phyloP scores from a whole-genome alignment of 2,329 filamentous ascomycete species.

The Colletotrichum karsti region DNA sequence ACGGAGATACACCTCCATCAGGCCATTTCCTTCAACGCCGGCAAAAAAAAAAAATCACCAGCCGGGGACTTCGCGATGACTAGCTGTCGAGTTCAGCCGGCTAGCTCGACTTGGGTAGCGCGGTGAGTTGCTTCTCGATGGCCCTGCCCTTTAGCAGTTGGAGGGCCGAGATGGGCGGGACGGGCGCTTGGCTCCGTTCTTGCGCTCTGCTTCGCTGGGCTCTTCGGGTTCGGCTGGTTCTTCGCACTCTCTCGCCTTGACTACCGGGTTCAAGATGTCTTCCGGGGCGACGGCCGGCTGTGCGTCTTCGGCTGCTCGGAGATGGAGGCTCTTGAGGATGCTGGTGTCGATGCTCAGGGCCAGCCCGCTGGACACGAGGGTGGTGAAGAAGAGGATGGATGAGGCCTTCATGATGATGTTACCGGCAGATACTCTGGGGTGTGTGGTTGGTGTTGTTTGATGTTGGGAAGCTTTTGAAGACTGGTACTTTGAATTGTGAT shows the following conservation, averaged over 20 bases:
- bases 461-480: not conserved
- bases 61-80: no score
- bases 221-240: conserved; percentile 8
- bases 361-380: not conserved
- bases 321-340: not conserved
- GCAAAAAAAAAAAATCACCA: no score
- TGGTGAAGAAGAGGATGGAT: not conserved
- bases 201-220: conserved; percentile 10
- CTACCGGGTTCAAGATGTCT: not conserved
- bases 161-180: not conserved
- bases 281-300: not conserved
- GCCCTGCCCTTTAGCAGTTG: not conserved
- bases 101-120: no score
- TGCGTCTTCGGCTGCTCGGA: not conserved
- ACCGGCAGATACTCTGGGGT: not conserved
- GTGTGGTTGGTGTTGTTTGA: not conserved
- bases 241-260: conserved; percentile 2
- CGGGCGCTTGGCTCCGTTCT: not conserved
- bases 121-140: no score
- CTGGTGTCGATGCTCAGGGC: not conserved
- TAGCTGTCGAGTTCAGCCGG: no score
- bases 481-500: no score
- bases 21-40: no score
- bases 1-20: no score
- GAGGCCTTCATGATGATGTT: not conserved